Base-by-base conservation (phyloP, 345 rosid species). In the Erodium maritimum region DNA sequence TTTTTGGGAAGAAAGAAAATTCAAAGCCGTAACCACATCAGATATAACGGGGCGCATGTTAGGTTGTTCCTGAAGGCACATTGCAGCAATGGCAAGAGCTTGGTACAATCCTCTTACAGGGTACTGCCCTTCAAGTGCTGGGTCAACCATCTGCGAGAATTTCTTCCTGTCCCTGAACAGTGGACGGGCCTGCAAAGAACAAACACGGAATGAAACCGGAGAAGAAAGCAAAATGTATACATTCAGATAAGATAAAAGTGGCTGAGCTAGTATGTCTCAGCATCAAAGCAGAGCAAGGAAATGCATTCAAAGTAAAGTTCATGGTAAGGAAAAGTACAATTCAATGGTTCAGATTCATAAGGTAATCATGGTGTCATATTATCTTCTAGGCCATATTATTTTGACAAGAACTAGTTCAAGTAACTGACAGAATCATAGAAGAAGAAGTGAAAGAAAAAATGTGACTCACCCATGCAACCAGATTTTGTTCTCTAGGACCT, bases 21-120 rank as follows among this genome's bases (percentile, higher is more conserved):
- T 77, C 54, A 91, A 77, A 22, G 97, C 97, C 66, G 69, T 68
- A 51, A 91, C 96, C 20, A 91, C 97, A 69, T 91, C 95, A 1
- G 81, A 69, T 64, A 81, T 82, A 18, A 65, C 77, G 0, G 97
- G 97, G 48, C 97, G 74, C 84, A 82, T 75, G 53, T 73, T 80
- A 11, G 97, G 91, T 70, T 88, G 89, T 55, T 91, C 97, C 63
- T 91, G 97, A 22, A 91, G 88, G 9, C 97, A 91, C 96, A 91
- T 88, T 33, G 97, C 96, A 50, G 97, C 82, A 5, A 91, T 82
- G 17, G 96, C 97, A 37, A 91, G 82, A 2, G 90, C 91, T 77
- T 91, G 97, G 79, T 82, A 88, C 60, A 91, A 61, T 50, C 97
- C 91, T 73, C 85, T 81, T 4, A 72, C 56, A 0, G 96, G 96